These are phyloP conservation scores for Pythium brassicae DNA, from an alignment of 352 stramenopile genomes.

Conservation along the genomic window DNA sequence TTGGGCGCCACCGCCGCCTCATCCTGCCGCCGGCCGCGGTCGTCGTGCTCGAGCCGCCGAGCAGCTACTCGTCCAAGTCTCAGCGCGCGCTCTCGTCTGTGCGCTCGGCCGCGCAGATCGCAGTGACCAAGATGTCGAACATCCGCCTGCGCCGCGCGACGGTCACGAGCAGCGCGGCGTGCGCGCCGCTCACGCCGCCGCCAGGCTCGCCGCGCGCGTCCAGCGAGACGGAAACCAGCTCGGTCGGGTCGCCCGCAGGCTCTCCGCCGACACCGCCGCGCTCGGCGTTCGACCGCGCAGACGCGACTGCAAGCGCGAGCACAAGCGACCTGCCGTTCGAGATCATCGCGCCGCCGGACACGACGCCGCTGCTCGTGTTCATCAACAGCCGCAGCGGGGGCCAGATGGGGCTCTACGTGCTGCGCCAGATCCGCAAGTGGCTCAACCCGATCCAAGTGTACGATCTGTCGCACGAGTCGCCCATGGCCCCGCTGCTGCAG, in stretches of 20 bases:
- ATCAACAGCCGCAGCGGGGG: constrained; percentile 94
- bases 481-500: constrained; percentile 86
- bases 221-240: constrained; percentile 6
- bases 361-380: constrained; percentile 85
- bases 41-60: constrained; percentile 29
- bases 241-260: constrained; percentile 6
- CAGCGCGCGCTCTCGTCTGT: constrained; percentile 69
- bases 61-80: constrained; percentile 44
- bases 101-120: constrained; percentile 53
- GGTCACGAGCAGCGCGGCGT: constrained; percentile 13
- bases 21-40: constrained; percentile 66
- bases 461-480: constrained; percentile 91
- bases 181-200: not conserved
- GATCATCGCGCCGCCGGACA: constrained; percentile 41
- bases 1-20: constrained; percentile 58
- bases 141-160: constrained; percentile 50
- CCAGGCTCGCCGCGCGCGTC: constrained; percentile 7
- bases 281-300: not conserved
- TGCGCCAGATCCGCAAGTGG: constrained; percentile 88
- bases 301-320: not conserved
- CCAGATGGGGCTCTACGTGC: constrained; percentile 91
- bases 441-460: constrained; percentile 96
- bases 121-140: constrained; percentile 70
- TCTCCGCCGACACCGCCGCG: not conserved
- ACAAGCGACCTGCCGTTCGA: constrained; percentile 46